Conservation (phyloP, 2,329 filamentous ascomycete genomes). For the Ophiostoma quercus region DNA sequence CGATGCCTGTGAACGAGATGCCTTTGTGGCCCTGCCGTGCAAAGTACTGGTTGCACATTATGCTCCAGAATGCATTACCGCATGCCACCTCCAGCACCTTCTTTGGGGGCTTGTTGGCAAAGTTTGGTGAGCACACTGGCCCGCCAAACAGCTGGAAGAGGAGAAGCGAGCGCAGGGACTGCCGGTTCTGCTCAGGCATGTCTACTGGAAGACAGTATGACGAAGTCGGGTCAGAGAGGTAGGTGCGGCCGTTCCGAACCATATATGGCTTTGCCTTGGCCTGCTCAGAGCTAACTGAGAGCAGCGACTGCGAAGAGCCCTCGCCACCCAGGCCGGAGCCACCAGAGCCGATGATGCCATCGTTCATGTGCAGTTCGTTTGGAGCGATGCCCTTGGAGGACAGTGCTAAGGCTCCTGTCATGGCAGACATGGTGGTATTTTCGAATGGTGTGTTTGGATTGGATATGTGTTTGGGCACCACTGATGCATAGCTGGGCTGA, state of each 20-base stretch:
- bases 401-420: constrained; percentile 34
- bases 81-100: constrained; percentile 83
- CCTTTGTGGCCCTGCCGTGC: constrained; percentile 57
- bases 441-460: constrained; percentile 37
- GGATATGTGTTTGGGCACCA: constrained; percentile 21
- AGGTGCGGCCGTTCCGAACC: constrained; percentile 73
- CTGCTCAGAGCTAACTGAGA: constrained; percentile 26
- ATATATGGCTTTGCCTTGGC: constrained; percentile 53
- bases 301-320: constrained; percentile 29
- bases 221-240: constrained; percentile 66
- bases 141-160: constrained; percentile 75
- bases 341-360: constrained; percentile 37
- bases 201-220: constrained; percentile 86
- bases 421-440: constrained; percentile 43
- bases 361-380: constrained; percentile 43
- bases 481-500: constrained; percentile 9
- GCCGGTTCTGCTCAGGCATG: constrained; percentile 74
- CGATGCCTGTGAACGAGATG: constrained; percentile 75
- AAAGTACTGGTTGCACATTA: constrained; percentile 79
- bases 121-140: constrained; percentile 66
- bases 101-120: constrained; percentile 62
- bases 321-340: not conserved
- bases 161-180: constrained; percentile 77
- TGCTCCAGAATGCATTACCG: constrained; percentile 84
- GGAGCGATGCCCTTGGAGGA: constrained; percentile 46